These are phyloP conservation scores for Lasiodiplodia sp. DNA, from an alignment of 2,329 filamentous ascomycete genomes.

Conservation along the genomic window DNA sequence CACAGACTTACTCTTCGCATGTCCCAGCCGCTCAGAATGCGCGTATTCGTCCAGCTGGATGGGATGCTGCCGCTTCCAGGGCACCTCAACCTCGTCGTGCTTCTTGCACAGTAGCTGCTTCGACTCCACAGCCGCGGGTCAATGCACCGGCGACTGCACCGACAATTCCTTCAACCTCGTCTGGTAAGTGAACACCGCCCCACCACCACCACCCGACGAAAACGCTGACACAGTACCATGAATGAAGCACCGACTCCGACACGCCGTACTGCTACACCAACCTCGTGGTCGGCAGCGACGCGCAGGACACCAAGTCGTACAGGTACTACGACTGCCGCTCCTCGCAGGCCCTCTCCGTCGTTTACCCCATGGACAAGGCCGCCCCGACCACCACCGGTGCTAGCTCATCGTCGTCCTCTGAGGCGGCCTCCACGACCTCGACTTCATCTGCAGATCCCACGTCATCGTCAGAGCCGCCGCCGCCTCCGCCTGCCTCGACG, in stretches of 20 bases:
- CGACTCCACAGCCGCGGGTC: background rate
- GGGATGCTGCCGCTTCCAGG: background rate
- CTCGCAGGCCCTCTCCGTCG: background rate
- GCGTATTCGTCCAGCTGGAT: conserved; percentile 1
- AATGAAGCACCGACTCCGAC: background rate
- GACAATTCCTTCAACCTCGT: background rate
- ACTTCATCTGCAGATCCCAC: background rate
- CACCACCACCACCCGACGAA: background rate
- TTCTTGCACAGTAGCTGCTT: background rate
- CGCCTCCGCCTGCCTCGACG: background rate
- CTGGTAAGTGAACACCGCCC: background rate
- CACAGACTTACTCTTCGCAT: background rate
- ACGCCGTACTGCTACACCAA: conserved; percentile 5
- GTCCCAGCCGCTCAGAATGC: background rate
- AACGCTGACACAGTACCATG: background rate
- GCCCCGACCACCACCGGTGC: background rate
- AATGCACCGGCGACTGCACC: background rate
- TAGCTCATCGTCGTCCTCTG: background rate
- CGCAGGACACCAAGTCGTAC: background rate
- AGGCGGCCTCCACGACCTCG: background rate
- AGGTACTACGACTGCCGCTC: conserved; percentile 1
- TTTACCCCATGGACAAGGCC: background rate
- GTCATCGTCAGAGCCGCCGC: background rate
- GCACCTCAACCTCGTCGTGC: background rate
- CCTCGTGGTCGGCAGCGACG: background rate